A percentile compares a stretch with the other conserved stretches of the same genome.
Evolutionary conservation across 306 rosid genomes (phyloP).

Genomic region (Sesbania bispinosa): DNA sequence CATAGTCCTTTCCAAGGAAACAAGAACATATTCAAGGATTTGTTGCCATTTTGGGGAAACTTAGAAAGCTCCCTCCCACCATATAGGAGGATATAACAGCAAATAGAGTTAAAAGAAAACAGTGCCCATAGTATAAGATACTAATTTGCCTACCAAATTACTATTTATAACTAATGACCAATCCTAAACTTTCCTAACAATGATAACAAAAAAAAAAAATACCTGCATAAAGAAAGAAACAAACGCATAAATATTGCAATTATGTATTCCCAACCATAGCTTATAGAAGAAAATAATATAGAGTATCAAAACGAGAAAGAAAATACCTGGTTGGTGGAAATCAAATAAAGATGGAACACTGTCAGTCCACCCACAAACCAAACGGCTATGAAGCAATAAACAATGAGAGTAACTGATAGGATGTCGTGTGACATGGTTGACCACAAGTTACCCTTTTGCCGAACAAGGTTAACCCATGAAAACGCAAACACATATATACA

Average conservation of each 20-base stretch:
- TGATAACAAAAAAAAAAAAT: not conserved
- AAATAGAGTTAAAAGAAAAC: not conserved
- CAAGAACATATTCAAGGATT: not conserved
- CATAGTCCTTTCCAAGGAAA: not conserved
- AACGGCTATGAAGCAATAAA: conserved; percentile 74
- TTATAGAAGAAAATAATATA: not conserved
- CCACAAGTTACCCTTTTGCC: conserved; percentile 39
- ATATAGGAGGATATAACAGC: not conserved
- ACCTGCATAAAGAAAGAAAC: not conserved
- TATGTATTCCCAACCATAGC: not conserved
- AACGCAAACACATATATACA: conserved; percentile 79
- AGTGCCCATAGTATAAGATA: not conserved
- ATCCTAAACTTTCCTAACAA: not conserved
- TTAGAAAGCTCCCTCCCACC: not conserved
- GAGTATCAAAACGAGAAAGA: not conserved
- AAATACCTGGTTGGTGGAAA: conserved; percentile 81
- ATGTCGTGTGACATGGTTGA: conserved; percentile 45
- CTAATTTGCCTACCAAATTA: not conserved
- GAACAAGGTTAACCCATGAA: conserved; percentile 73
- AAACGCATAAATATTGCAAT: not conserved
- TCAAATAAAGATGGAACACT: conserved; percentile 79
- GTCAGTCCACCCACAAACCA: conserved; percentile 98
- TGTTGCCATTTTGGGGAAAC: not conserved
- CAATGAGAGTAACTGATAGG: conserved; percentile 64
- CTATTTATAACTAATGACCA: not conserved